Evolutionary conservation across 495 filamentous ascomycete genomes (phyloP), one percentile per base, ranked within the genome.

Genomic region (Venustampulla echinocandica): DNA sequence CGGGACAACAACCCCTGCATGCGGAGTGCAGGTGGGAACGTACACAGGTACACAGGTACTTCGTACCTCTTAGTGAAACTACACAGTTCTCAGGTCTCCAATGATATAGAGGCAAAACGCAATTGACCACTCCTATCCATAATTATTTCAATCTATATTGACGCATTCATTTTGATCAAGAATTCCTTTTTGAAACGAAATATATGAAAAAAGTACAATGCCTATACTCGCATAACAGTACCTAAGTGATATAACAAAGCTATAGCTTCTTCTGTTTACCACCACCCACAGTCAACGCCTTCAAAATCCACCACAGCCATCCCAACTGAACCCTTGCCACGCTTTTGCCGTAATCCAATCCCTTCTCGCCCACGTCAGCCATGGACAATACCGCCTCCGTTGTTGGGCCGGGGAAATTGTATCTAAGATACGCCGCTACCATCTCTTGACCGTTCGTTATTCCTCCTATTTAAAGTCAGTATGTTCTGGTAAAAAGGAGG

Each of bases 401-500:
- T 3, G 76, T 47, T 0, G 68, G 56, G 0, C 61, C 61, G 0
- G 73, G 67, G 47, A 75, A 79, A 3, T 64, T 60, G 5, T 66
- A 59, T 11, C 71, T 64, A 13, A 71, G 58, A 53, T 79, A 83
- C 19, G 68, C 69, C 7, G 73, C 65, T 6, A 79, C 70, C 35
- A 81, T 64, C 50, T 83, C 79, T 52, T 78, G 75, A 6, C 77
- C 76, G 50, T 80, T 81, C 19, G 78, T 81, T 19, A 82, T 66
- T 34, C 75, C 76, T 7, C 76, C 76, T 80, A 34, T 47, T 15
- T 34, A 10, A 22, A 37, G 5, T 14, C 34, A 30, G 13, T 22
- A 21, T 6, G 44, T 10, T 19, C 10, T n/a, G n/a, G n/a, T n/a
- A n/a, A 14, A 36, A 32, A 20, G 13, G 24, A 46, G 10, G 5